These are phyloP conservation scores for Boletus reticulatus DNA, from an alignment of 768 basidiomycete species.

Conservation along the genomic window DNA sequence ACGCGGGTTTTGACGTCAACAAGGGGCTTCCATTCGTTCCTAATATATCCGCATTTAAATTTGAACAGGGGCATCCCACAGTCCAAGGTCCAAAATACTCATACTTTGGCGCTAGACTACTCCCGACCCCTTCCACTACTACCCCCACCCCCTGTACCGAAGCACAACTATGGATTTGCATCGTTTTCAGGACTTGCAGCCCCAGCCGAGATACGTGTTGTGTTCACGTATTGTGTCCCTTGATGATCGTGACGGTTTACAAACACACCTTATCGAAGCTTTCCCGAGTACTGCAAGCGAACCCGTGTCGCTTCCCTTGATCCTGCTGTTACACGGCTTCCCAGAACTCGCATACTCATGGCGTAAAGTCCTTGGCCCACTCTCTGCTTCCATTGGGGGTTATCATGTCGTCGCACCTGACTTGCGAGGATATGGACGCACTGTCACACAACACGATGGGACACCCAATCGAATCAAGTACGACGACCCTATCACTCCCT, in stretches of 20 bases:
- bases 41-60: neutral
- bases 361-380: slow-evolving; percentile 54
- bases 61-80: neutral
- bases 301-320: slow-evolving; percentile 37
- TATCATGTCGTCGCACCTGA: slow-evolving; percentile 67
- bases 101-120: neutral
- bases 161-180: slow-evolving; percentile 15
- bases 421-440: slow-evolving; percentile 52
- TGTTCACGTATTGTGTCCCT: slow-evolving; percentile 36
- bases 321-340: slow-evolving; percentile 64
- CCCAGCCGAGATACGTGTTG: slow-evolving; percentile 36
- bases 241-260: slow-evolving; percentile 42
- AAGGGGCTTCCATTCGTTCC: neutral
- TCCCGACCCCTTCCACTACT: neutral
- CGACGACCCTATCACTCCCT: slow-evolving; percentile 50
- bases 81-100: neutral
- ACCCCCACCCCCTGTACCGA: neutral
- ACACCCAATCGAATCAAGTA: slow-evolving; percentile 30
- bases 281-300: slow-evolving; percentile 22
- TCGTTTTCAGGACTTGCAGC: slow-evolving; percentile 5
- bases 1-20: neutral
- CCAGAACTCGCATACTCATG: slow-evolving; percentile 67
- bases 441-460: slow-evolving; percentile 25
- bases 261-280: slow-evolving; percentile 51
- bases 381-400: slow-evolving; percentile 40